phyloP scores from a whole-genome alignment of 768 basidiomycete species.

The Auricularia cornea region DNA sequence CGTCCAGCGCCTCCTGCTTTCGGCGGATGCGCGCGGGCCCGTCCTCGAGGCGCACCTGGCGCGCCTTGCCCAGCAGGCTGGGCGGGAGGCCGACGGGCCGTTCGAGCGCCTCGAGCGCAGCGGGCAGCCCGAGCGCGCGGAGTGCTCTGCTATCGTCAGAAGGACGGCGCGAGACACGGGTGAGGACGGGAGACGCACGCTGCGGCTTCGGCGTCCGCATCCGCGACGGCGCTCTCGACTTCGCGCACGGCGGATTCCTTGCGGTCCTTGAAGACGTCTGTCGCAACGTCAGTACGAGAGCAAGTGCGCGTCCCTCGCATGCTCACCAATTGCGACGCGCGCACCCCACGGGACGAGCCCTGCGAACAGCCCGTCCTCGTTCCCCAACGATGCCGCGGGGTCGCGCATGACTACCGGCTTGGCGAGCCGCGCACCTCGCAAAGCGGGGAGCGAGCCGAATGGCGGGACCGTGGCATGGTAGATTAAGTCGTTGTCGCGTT shows the following conservation, averaged over 20 bases:
- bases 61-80: conserved; percentile 75
- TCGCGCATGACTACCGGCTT: conserved; percentile 52
- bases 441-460: conserved; percentile 51
- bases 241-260: conserved; percentile 64
- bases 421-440: conserved; percentile 60
- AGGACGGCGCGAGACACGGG: conserved; percentile 4
- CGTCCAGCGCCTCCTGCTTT: conserved; percentile 63
- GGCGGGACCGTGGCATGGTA: conserved; percentile 87
- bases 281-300: neutral
- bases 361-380: conserved; percentile 56
- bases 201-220: conserved; percentile 52
- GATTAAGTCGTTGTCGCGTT: conserved; percentile 90
- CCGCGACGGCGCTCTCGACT: conserved; percentile 49
- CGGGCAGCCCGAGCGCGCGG: conserved; percentile 68
- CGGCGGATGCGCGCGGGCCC: conserved; percentile 65
- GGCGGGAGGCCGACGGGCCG: conserved; percentile 82
- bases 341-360: conserved; percentile 82
- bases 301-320: neutral
- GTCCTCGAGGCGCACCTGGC: conserved; percentile 71
- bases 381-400: conserved; percentile 45
- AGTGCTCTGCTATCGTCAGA: conserved; percentile 41
- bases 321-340: conserved; percentile 75
- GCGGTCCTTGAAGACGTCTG: conserved; percentile 82
- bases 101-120: conserved; percentile 80
- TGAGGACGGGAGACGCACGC: conserved; percentile 36